Conservation (phyloP, 2,329 filamentous ascomycete species). For the Talaromyces funiculosus region DNA sequence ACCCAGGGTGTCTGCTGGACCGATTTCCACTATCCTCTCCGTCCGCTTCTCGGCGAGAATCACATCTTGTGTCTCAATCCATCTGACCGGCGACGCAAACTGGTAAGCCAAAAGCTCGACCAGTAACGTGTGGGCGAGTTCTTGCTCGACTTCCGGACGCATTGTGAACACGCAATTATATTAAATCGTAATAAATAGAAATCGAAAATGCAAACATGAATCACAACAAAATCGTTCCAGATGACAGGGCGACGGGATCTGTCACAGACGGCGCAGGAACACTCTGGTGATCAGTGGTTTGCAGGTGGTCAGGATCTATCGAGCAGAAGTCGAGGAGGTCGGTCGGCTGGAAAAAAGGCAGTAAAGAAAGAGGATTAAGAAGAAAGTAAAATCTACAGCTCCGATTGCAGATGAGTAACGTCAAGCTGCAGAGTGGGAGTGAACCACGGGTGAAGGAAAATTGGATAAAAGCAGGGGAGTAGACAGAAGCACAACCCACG, state of each 20-base stretch:
- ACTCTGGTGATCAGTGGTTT: background rate
- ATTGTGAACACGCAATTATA: slow-evolving; percentile 51
- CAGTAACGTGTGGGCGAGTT: slow-evolving; percentile 95
- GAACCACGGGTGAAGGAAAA: slow-evolving; percentile 7
- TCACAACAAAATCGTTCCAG: background rate
- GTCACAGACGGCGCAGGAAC: slow-evolving; percentile 7
- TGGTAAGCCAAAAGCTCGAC: slow-evolving; percentile 99
- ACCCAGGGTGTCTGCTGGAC: slow-evolving; percentile 91
- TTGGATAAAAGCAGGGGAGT: background rate
- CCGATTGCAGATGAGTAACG: background rate
- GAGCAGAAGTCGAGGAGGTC: slow-evolving; percentile 3
- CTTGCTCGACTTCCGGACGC: slow-evolving; percentile 98
- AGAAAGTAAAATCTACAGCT: slow-evolving; percentile 13
- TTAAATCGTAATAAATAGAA: slow-evolving; percentile 10
- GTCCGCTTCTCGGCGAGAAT: slow-evolving; percentile 93
- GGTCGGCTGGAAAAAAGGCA: slow-evolving; percentile 11
- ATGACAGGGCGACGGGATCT: background rate
- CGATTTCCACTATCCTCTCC: slow-evolving; percentile 95
- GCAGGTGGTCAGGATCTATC: slow-evolving; percentile 5
- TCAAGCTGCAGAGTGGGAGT: slow-evolving; percentile 1
- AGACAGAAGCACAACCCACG: background rate
- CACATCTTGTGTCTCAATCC: slow-evolving; percentile 99
- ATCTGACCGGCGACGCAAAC: slow-evolving; percentile 96
- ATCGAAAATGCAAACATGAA: slow-evolving; percentile 10
- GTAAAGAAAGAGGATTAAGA: slow-evolving; percentile 16